phyloP scores from a whole-genome alignment of 1,284 basidiomycete genomes.

The Wallemia mellicola region DNA sequence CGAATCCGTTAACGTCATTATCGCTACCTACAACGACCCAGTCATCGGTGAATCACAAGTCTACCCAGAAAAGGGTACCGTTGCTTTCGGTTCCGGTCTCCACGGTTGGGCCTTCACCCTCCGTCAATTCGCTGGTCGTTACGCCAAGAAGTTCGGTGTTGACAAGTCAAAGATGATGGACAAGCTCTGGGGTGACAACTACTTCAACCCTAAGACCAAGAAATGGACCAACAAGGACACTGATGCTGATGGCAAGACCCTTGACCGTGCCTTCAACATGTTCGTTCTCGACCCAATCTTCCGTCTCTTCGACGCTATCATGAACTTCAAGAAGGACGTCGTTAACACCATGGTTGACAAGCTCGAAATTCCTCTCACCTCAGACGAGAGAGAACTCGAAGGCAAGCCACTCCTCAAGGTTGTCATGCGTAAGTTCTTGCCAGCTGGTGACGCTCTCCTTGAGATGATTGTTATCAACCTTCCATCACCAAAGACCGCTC shows the following conservation, averaged over 20 bases:
- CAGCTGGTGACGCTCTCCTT: constrained; percentile 89
- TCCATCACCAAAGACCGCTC: constrained; percentile 83
- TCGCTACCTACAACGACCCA: constrained; percentile 47
- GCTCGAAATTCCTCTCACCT: constrained; percentile 70
- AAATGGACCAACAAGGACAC: constrained; percentile 72
- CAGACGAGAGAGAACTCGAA: constrained; percentile 81
- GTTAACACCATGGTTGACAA: constrained; percentile 71
- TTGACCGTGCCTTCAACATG: constrained; percentile 77
- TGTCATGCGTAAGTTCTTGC: constrained; percentile 98
- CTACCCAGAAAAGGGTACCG: constrained; percentile 31
- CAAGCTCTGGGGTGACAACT: constrained; percentile 99
- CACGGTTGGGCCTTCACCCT: constrained; percentile 99
- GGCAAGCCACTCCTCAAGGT: constrained; percentile 92
- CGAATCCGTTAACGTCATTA: constrained; percentile 94
- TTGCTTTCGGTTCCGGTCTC: constrained; percentile 96
- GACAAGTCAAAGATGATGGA: constrained; percentile 95
- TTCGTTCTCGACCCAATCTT: constrained; percentile 99
- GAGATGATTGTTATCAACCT: constrained; percentile 99
- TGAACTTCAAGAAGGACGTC: constrained; percentile 98
- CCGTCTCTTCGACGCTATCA: constrained; percentile 92
- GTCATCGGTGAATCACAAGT: constrained; percentile 1
- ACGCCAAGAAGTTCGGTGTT: constrained; percentile 97
- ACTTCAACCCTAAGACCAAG: constrained; percentile 87
- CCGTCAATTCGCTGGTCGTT: constrained; percentile 80
- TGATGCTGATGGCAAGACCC: constrained; percentile 53